phyloP scores from a whole-genome alignment of 805 yeast species.

The Starmerella vitae region DNA sequence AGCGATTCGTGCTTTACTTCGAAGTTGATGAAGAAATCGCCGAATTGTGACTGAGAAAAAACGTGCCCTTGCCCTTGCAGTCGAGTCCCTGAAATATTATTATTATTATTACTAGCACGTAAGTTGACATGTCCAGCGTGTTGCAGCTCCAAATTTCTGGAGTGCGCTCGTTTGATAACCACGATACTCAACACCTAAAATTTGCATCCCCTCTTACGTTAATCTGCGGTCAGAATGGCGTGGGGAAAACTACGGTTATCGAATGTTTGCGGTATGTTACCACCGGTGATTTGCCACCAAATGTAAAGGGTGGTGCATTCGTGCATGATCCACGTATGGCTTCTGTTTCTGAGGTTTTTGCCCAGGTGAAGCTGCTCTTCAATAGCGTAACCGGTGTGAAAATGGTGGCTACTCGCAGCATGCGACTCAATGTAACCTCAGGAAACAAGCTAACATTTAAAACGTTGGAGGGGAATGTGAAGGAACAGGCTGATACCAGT shows the following conservation, averaged over 20 bases:
- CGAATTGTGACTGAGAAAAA: slow-evolving; percentile 1
- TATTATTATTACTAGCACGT: too few relatives aligned
- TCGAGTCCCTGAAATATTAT: not conserved
- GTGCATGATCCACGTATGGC: slow-evolving; percentile 69
- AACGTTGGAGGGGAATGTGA: slow-evolving; percentile 77
- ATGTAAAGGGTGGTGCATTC: slow-evolving; percentile 90
- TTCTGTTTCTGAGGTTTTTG: slow-evolving; percentile 64
- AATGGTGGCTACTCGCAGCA: slow-evolving; percentile 76
- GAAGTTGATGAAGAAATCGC: slow-evolving; percentile 4
- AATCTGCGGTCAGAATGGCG: slow-evolving; percentile 91
- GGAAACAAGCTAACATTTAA: slow-evolving; percentile 64
- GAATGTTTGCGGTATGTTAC: slow-evolving; percentile 90
- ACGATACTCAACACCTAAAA: slow-evolving; percentile 69
- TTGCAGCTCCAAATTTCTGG: slow-evolving; percentile 65
- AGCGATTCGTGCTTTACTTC: slow-evolving; percentile 6
- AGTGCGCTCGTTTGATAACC: slow-evolving; percentile 80
- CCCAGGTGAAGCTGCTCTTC: slow-evolving; percentile 83
- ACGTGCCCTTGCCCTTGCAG: too few relatives aligned
- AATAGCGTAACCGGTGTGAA: slow-evolving; percentile 50
- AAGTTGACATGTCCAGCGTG: slow-evolving; percentile 19
- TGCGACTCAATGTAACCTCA: slow-evolving; percentile 44
- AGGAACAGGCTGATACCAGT: not conserved
- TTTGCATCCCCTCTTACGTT: slow-evolving; percentile 84
- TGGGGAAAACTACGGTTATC: slow-evolving; percentile 92
- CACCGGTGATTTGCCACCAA: slow-evolving; percentile 92